Evolutionary conservation across 2,329 filamentous ascomycete species (phyloP).

Genomic region (Tolypocladium tropicale): DNA sequence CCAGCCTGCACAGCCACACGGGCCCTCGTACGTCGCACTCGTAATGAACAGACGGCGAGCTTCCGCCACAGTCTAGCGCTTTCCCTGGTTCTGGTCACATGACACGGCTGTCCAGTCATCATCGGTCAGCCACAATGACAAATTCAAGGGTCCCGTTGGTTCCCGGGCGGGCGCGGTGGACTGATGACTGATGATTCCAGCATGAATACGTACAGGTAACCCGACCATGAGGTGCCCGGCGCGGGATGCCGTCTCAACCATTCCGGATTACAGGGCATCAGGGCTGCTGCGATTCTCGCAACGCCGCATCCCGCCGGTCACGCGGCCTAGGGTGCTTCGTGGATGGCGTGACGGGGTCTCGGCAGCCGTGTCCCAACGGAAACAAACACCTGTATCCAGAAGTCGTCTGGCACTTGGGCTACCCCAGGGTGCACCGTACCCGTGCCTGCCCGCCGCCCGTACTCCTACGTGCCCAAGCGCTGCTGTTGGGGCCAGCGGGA

Average conservation of each 20-base stretch:
- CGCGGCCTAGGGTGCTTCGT: not conserved
- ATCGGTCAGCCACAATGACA: not conserved
- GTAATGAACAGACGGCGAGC: not conserved
- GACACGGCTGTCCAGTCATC: constrained; percentile 5
- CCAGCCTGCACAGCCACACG: constrained; percentile 12
- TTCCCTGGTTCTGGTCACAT: constrained; percentile 13
- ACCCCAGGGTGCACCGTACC: too few species aligned
- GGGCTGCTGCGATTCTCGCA: not conserved
- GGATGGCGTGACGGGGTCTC: not conserved
- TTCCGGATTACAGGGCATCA: not conserved
- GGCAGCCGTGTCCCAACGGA: not conserved
- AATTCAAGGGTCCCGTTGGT: not conserved
- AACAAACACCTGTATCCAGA: not conserved
- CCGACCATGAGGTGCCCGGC: not conserved
- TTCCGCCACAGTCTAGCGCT: constrained; percentile 15
- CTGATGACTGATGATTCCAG: not conserved
- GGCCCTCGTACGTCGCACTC: too few species aligned
- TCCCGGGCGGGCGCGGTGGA: not conserved
- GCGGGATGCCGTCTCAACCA: not conserved
- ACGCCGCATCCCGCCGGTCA: not conserved
- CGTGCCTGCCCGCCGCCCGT: too few species aligned
- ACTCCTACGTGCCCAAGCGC: too few species aligned
- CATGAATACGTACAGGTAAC: too few species aligned
- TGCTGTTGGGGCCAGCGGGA: too few species aligned
- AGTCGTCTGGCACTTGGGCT: not conserved